Base-by-base conservation (phyloP, 2,329 filamentous ascomycete genomes). In the Raffaelea ambrosiae region DNA sequence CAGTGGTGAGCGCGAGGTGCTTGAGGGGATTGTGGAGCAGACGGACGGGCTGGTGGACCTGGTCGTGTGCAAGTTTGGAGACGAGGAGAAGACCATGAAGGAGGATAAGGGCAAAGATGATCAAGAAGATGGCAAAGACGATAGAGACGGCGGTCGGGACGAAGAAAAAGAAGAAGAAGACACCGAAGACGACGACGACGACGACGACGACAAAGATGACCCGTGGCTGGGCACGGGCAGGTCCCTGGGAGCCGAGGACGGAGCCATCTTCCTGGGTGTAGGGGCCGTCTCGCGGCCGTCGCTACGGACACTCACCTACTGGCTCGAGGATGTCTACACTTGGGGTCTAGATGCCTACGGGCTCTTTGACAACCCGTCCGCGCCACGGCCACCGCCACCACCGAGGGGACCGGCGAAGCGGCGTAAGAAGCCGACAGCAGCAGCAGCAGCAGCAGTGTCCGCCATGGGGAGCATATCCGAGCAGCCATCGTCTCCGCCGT, bases 1-100 rank as follows among this genome's bases (percentile, higher is more conserved):
- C 4, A 96, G 91, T 61, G 89, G 89, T 29, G 91, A 97, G 68
- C 76, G 91, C 57, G 91, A 94, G 57, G 91, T 97, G 0, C 71
- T 98, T 2, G 91, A 97, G 63, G 88, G 88, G n/a, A 80, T 95
- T 52, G 81, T 88, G 2, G 76, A 74, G 10, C 75, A 86, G 48
- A 86, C 88, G 21, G 84, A 93, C 45, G 93, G 93, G 1, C 72
- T 98, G 36, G 77, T 95, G 5, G 93, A 98, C 64, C 65, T 97
- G 43, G 72, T 96, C 39, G 89, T 96, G 3, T 89, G 87, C 40
- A 83, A 86, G 55, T 97, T 94, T 63, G 91, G 88, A 5, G 47
- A 55, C 9, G 54, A 50, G 1, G 29, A 38, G 35, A 19, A 4
- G 11, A 18, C 10, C 62, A 65, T 9, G 46, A 55, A 11, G 51